A percentile compares a stretch with the other conserved stretches of the same genome.
phyloP scores from a whole-genome alignment of 306 rosid species.

The Alnus rubra region DNA sequence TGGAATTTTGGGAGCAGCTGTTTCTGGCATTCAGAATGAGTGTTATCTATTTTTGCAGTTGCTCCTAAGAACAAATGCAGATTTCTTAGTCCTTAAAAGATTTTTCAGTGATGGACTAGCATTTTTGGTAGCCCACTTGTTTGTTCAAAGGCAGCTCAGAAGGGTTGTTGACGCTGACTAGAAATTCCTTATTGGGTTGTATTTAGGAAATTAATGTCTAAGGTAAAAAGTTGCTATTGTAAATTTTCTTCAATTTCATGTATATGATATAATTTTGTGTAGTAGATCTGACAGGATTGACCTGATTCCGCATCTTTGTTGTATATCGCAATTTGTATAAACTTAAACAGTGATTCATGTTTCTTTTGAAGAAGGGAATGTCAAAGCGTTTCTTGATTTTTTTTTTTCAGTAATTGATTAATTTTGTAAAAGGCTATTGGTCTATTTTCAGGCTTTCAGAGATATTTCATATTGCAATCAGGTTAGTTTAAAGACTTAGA shows the following conservation, averaged over 20 bases:
- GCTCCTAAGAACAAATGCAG: not conserved
- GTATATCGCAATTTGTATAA: not conserved
- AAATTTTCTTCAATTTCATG: slow-evolving; percentile 19
- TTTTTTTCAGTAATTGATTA: not conserved
- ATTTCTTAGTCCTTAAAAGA: not conserved
- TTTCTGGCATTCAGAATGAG: slow-evolving; percentile 6
- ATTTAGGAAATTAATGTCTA: slow-evolving; percentile 4
- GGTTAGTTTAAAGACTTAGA: no score
- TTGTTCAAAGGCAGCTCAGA: slow-evolving; percentile 2
- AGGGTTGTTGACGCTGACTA: not conserved
- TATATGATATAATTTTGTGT: slow-evolving; percentile 12
- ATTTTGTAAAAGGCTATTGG: not conserved
- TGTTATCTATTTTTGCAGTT: not conserved
- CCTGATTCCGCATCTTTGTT: no score
- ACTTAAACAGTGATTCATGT: not conserved
- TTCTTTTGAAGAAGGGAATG: not conserved
- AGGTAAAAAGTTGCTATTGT: slow-evolving; percentile 1
- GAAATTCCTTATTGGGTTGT: not conserved
- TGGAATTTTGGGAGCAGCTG: not conserved
- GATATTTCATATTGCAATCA: not conserved
- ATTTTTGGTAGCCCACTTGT: not conserved
- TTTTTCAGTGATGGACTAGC: slow-evolving; percentile 1
- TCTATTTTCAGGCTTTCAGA: not conserved
- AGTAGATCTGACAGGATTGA: not conserved
- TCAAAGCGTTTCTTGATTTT: not conserved